These are phyloP conservation scores for Oryza glumipatula DNA, from an alignment of 176 grass and related monocot genomes.

Conservation along the genomic window DNA sequence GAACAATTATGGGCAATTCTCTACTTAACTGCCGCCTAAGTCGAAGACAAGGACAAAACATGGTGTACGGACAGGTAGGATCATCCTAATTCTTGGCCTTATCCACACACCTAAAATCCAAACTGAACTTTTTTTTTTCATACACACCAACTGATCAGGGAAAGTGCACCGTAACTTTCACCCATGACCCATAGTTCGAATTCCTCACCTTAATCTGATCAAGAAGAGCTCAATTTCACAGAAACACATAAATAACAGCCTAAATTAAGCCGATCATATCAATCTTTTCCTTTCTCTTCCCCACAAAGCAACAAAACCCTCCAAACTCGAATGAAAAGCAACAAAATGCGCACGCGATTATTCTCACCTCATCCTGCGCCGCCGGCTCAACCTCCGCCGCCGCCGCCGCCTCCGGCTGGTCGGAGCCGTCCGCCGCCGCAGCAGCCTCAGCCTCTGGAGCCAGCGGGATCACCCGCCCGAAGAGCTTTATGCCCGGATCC, in stretches of 20 bases:
- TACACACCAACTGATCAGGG: neutral
- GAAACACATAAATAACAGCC: neutral
- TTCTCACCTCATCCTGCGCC: slow-evolving; percentile 50
- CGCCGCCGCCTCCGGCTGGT: neutral
- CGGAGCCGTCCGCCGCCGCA: neutral
- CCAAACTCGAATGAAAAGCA: neutral
- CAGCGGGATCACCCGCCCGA: slow-evolving; percentile 76
- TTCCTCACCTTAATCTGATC: neutral
- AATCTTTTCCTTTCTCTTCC: neutral
- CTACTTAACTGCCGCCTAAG: neutral
- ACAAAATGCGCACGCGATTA: neutral
- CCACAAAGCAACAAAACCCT: neutral
- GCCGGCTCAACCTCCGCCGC: neutral
- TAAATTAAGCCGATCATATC: neutral
- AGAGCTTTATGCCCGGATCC: slow-evolving; percentile 91
- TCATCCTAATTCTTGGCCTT: neutral
- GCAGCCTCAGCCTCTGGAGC: slow-evolving; percentile 28
- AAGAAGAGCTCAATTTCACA: neutral
- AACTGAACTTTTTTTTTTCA: neutral
- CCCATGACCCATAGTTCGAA: neutral
- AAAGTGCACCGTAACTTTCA: no score
- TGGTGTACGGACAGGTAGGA: neutral
- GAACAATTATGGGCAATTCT: slow-evolving; percentile 7
- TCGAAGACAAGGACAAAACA: slow-evolving; percentile 1
- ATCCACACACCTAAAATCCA: slow-evolving; percentile 37